These are phyloP conservation scores for Tilletia walkeri DNA, from an alignment of 1,284 basidiomycete species.

Conservation along the genomic window DNA sequence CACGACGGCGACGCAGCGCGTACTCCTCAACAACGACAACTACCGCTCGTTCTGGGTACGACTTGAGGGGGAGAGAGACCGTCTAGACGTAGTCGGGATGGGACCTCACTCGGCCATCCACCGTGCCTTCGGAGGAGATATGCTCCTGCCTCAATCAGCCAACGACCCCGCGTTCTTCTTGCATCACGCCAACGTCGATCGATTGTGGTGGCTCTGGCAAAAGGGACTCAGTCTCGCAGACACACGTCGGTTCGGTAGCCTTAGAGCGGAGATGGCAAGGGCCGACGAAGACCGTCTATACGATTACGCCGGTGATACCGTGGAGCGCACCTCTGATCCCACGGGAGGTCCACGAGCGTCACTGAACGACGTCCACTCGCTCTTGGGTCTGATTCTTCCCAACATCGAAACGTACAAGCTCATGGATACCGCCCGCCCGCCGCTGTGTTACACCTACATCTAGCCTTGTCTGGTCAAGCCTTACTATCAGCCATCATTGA, in stretches of 20 bases:
- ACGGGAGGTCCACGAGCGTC: not conserved
- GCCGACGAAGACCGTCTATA: not conserved
- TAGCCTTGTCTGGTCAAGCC: too few relatives aligned
- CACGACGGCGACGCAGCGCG: not conserved
- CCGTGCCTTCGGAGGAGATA: slow-evolving; percentile 1
- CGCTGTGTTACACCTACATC: not conserved
- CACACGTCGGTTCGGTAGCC: too few relatives aligned
- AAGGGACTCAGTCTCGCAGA: not conserved
- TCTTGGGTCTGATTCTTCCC: not conserved
- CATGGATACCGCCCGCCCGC: slow-evolving; percentile 2
- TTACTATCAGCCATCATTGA: too few relatives aligned
- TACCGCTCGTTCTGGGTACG: not conserved
- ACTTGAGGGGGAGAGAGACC: not conserved
- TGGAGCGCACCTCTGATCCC: not conserved
- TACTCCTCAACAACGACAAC: not conserved
- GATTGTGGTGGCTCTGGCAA: slow-evolving; percentile 26
- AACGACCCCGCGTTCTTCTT: slow-evolving; percentile 23
- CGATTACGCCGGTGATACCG: not conserved
- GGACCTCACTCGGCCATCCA: not conserved
- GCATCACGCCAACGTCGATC: slow-evolving; percentile 26
- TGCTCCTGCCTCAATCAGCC: not conserved
- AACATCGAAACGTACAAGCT: slow-evolving; percentile 8
- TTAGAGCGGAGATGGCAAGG: not conserved
- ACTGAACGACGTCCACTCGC: slow-evolving; percentile 1
- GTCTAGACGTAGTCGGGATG: not conserved